Conservation (phyloP, 495 filamentous ascomycete genomes). For the Friedmanniomyces endolithicus region DNA sequence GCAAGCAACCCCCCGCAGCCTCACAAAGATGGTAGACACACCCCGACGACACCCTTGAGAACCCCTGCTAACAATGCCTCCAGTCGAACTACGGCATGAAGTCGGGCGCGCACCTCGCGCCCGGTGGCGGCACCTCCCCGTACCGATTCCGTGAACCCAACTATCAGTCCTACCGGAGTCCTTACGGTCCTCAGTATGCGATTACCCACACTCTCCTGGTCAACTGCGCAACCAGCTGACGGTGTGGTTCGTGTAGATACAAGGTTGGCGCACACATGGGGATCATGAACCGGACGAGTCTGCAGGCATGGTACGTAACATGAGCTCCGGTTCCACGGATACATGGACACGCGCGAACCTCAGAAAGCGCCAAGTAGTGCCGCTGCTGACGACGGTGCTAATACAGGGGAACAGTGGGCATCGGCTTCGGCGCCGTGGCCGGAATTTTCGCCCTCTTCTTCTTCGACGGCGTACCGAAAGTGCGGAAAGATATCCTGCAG, state of each 20-base stretch:
- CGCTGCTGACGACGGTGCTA: not conserved
- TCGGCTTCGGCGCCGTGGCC: slow-evolving; percentile 47
- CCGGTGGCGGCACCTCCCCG: not conserved
- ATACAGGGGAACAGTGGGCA: slow-evolving; percentile 42
- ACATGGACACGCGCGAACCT: not conserved
- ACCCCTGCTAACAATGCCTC: not conserved
- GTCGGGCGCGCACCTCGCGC: not conserved
- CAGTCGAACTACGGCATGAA: slow-evolving; percentile 5
- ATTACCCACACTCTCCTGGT: not conserved
- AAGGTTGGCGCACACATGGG: slow-evolving; percentile 13
- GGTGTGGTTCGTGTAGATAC: slow-evolving; percentile 10
- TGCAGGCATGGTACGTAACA: slow-evolving; percentile 9
- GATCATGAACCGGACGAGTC: slow-evolving; percentile 11
- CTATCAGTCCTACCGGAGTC: slow-evolving; percentile 25
- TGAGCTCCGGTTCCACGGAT: not conserved
- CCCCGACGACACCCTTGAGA: not conserved
- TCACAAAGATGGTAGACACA: not conserved
- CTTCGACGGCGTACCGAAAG: slow-evolving; percentile 57
- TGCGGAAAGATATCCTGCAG: slow-evolving; percentile 51
- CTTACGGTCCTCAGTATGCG: slow-evolving; percentile 24
- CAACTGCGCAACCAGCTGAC: not conserved
- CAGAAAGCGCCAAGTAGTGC: not conserved
- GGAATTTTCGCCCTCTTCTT: slow-evolving; percentile 57
- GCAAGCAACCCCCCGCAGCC: not conserved
- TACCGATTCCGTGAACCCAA: slow-evolving; percentile 1